Evolutionary conservation across 306 rosid genomes (phyloP).

Genomic region (Rosa lucieae): DNA sequence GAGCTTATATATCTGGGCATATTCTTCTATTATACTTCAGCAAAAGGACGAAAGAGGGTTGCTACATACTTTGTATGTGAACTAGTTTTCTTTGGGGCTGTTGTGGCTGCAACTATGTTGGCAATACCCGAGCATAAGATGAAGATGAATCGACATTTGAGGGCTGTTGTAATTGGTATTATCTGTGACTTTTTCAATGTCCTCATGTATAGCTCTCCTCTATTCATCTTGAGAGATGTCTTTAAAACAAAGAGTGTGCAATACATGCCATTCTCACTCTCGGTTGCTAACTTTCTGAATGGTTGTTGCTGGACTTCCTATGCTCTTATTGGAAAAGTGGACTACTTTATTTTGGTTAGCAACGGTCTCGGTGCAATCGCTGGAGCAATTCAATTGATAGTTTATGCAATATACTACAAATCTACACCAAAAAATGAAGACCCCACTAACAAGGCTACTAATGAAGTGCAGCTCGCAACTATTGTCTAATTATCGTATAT

Average conservation of each 20-base stretch:
- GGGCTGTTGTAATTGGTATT: slow-evolving; percentile 69
- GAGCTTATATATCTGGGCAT: slow-evolving; percentile 55
- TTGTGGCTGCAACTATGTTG: slow-evolving; percentile 43
- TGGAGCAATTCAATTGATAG: slow-evolving; percentile 51
- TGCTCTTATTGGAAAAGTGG: slow-evolving; percentile 60
- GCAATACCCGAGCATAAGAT: slow-evolving; percentile 33
- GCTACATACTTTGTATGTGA: slow-evolving; percentile 13
- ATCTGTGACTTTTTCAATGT: slow-evolving; percentile 61
- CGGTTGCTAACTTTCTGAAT: slow-evolving; percentile 62
- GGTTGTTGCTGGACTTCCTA: slow-evolving; percentile 69
- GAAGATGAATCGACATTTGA: not conserved
- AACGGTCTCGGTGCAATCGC: slow-evolving; percentile 58
- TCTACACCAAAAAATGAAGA: slow-evolving; percentile 11
- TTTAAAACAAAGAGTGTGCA: slow-evolving; percentile 61
- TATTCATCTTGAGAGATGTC: slow-evolving; percentile 57
- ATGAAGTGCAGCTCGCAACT: slow-evolving; percentile 36
- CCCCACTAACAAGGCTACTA: slow-evolving; percentile 1
- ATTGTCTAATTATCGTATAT: slow-evolving; percentile 12
- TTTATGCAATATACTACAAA: slow-evolving; percentile 42
- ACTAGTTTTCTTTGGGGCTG: slow-evolving; percentile 30
- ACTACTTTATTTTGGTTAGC: slow-evolving; percentile 58
- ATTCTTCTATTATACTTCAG: slow-evolving; percentile 34
- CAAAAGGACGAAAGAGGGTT: slow-evolving; percentile 57
- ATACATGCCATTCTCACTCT: slow-evolving; percentile 77
- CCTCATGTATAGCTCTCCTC: slow-evolving; percentile 69